Conservation (phyloP, 495 filamentous ascomycete genomes). For the Aspergillus olivimuriae region DNA sequence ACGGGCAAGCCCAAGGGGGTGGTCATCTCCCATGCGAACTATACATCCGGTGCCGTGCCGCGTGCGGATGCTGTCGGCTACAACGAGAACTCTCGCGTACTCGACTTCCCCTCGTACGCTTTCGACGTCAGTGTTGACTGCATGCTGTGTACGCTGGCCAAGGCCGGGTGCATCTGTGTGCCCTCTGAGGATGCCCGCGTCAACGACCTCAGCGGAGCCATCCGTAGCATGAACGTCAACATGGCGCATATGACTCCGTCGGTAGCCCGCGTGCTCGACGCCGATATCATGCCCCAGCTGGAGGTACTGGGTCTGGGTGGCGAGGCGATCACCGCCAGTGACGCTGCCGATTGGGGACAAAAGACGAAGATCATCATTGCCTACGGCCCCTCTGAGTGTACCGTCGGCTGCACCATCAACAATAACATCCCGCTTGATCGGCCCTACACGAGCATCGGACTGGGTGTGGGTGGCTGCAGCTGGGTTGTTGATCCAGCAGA, state of each 20-base stretch:
- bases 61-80: slow-evolving; percentile 32
- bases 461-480: slow-evolving; percentile 31
- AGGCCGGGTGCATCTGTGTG: slow-evolving; percentile 46
- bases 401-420: slow-evolving; percentile 41
- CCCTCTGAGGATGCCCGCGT: slow-evolving; percentile 44
- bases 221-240: slow-evolving; percentile 38
- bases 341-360: slow-evolving; percentile 33
- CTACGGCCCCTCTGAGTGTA: slow-evolving; percentile 47
- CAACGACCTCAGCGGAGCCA: slow-evolving; percentile 42
- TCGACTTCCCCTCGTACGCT: slow-evolving; percentile 41
- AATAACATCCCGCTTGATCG: slow-evolving; percentile 34
- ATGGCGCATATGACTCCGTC: slow-evolving; percentile 46
- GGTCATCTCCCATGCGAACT: slow-evolving; percentile 41
- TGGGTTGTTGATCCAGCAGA: slow-evolving; percentile 46
- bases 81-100: slow-evolving; percentile 27
- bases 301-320: slow-evolving; percentile 44
- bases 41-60: slow-evolving; percentile 34
- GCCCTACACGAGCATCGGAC: slow-evolving; percentile 32
- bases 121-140: slow-evolving; percentile 45
- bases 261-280: slow-evolving; percentile 36
- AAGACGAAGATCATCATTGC: slow-evolving; percentile 39
- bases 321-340: slow-evolving; percentile 39
- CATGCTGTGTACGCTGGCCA: slow-evolving; percentile 38
- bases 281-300: slow-evolving; percentile 40
- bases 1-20: slow-evolving; percentile 53